Evolutionary conservation across 2,329 filamentous ascomycete species (phyloP).

Genomic region (Apiospora malaysiana): DNA sequence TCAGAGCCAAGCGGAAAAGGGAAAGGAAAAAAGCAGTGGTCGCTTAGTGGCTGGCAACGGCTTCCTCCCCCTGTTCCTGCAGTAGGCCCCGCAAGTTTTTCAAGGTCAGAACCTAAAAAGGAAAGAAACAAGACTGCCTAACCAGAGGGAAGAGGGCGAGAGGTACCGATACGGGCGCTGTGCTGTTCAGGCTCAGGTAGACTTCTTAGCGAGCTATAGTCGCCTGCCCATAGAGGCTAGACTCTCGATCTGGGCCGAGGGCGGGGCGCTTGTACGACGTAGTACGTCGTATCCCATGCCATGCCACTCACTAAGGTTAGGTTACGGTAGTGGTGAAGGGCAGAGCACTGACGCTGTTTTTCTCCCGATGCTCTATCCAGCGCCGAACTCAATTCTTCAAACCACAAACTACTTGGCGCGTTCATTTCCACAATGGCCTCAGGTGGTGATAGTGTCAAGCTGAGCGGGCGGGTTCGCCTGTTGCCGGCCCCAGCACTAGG

Average conservation of each 20-base stretch:
- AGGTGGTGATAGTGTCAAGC: constrained; percentile 11
- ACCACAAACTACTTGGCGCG: neutral
- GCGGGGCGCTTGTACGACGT: too few species aligned
- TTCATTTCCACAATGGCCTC: constrained; percentile 20
- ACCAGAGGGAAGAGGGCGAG: fast-evolving
- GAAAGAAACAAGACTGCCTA: neutral
- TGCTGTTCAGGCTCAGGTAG: neutral
- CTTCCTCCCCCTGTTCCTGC: constrained; percentile 14
- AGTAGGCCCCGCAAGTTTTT: neutral
- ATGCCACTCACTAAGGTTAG: neutral
- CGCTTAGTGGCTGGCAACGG: constrained; percentile 15
- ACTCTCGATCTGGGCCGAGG: neutral
- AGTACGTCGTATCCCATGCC: too few species aligned
- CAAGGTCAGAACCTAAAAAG: constrained; percentile 10
- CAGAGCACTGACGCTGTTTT: neutral
- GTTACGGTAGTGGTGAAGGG: too few species aligned
- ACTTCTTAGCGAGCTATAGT: neutral
- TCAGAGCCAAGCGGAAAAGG: neutral
- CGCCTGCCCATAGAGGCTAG: neutral
- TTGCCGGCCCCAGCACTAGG: neutral
- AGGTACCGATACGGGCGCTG: neutral
- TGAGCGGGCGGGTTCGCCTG: neutral
- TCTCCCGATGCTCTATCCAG: too few species aligned
- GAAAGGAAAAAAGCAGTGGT: neutral
- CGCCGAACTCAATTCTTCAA: neutral